Evolutionary conservation across 306 rosid genomes (phyloP).

Genomic region (Corylus heterophylla): DNA sequence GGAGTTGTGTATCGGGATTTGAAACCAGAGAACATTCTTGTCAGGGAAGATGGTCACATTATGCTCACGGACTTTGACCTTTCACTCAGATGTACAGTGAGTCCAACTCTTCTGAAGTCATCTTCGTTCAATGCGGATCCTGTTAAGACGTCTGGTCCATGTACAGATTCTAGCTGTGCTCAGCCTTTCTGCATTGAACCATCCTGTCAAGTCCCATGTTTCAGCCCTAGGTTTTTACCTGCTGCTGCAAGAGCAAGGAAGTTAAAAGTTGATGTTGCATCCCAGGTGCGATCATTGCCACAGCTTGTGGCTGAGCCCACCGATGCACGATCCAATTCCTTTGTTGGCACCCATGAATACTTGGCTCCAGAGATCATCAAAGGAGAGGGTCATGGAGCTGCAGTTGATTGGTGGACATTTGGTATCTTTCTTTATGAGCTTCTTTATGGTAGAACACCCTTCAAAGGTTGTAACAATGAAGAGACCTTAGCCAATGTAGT

Average conservation of each 20-base stretch:
- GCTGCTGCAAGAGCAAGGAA: slow-evolving; percentile 62
- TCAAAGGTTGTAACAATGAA: slow-evolving; percentile 72
- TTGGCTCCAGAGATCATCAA: slow-evolving; percentile 89
- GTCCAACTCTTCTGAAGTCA: slow-evolving; percentile 68
- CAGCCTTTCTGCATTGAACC: slow-evolving; percentile 86
- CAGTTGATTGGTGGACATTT: slow-evolving; percentile 96
- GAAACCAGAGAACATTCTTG: slow-evolving; percentile 90
- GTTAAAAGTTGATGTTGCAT: slow-evolving; percentile 48
- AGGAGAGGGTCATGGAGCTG: slow-evolving; percentile 93
- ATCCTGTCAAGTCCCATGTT: slow-evolving; percentile 79
- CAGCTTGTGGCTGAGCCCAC: slow-evolving; percentile 93
- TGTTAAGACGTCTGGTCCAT: slow-evolving; percentile 64
- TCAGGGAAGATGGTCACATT: slow-evolving; percentile 88
- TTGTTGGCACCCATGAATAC: slow-evolving; percentile 93
- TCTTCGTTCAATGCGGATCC: slow-evolving; percentile 50
- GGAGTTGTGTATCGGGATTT: slow-evolving; percentile 87
- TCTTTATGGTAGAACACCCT: slow-evolving; percentile 76
- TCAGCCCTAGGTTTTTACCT: slow-evolving; percentile 78
- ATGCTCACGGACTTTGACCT: slow-evolving; percentile 94
- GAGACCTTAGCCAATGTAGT: slow-evolving; percentile 82
- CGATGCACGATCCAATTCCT: slow-evolving; percentile 82
- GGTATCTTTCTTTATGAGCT: slow-evolving; percentile 91
- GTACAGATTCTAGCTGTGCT: slow-evolving; percentile 62
- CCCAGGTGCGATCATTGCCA: slow-evolving; percentile 71
- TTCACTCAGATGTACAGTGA: slow-evolving; percentile 74